These are phyloP conservation scores for Clathrospora elynae DNA, from an alignment of 2,329 filamentous ascomycete species.

Conservation along the genomic window DNA sequence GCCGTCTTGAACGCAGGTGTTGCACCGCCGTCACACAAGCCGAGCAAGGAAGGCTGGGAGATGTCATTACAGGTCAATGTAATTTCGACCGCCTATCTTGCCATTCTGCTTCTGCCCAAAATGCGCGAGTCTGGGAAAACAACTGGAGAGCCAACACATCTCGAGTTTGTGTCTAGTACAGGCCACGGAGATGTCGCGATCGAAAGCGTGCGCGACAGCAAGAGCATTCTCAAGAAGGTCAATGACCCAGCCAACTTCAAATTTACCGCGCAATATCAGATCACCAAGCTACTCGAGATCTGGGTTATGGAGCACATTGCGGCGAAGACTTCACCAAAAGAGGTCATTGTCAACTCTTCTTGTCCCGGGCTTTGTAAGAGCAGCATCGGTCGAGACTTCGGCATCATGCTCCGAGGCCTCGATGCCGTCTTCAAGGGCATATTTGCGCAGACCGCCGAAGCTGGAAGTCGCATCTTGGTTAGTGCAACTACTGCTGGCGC, in stretches of 20 bases:
- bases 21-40: background rate
- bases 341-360: background rate
- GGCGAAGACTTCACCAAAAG: background rate
- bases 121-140: background rate
- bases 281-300: background rate
- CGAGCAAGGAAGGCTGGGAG: background rate
- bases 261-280: background rate
- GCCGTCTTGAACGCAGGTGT: background rate
- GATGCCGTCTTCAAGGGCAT: no score
- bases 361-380: no score
- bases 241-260: background rate
- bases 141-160: background rate
- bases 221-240: background rate
- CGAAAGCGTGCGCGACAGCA: background rate
- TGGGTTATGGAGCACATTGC: background rate
- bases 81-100: background rate
- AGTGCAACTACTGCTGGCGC: no score
- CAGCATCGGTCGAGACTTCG: no score
- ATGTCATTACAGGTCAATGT: background rate
- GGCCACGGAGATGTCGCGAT: background rate
- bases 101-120: constrained; percentile 1
- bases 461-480: no score
- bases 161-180: background rate
- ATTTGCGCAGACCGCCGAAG: no score
- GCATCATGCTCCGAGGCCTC: no score